Evolutionary conservation across 2,329 filamentous ascomycete genomes (phyloP).

Genomic region (Fusarium verticillioides): DNA sequence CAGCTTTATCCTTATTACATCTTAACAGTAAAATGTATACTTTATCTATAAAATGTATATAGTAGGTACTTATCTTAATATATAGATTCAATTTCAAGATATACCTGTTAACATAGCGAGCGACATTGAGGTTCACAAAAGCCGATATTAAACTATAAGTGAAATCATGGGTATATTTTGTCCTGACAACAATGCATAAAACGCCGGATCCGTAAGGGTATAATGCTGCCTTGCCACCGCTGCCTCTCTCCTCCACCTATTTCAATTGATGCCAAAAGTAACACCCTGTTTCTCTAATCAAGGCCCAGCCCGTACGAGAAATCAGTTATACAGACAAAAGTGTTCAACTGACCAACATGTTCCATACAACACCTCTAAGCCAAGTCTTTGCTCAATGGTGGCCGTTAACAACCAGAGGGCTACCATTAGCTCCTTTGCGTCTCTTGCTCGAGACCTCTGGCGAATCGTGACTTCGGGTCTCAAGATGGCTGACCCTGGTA

Average conservation of each 20-base stretch:
- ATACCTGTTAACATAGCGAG: not conserved
- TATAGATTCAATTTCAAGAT: not conserved
- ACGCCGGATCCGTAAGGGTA: conserved; percentile 32
- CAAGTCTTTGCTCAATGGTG: conserved; percentile 5
- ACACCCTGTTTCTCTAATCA: not conserved
- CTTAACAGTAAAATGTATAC: too few species aligned
- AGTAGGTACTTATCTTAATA: not conserved
- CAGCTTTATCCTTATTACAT: not conserved
- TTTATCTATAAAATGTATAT: not conserved
- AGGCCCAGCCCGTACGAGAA: conserved; percentile 4
- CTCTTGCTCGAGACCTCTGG: conserved; percentile 32
- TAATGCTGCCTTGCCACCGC: conserved; percentile 22
- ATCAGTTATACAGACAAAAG: not conserved
- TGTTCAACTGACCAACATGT: not conserved
- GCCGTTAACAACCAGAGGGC: conserved; percentile 17
- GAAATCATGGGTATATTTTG: not conserved
- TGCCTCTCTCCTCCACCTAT: not conserved
- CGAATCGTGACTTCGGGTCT: conserved; percentile 18
- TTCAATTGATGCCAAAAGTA: conserved; percentile 9
- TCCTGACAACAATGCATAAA: not conserved
- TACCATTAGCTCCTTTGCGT: conserved; percentile 39
- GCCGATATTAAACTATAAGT: not conserved
- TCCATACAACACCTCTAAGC: not conserved
- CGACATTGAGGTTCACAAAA: not conserved
- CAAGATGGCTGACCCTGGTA: conserved; percentile 36